These are phyloP conservation scores for Glycyrrhiza uralensis DNA, from an alignment of 306 rosid genomes.

Conservation along the genomic window DNA sequence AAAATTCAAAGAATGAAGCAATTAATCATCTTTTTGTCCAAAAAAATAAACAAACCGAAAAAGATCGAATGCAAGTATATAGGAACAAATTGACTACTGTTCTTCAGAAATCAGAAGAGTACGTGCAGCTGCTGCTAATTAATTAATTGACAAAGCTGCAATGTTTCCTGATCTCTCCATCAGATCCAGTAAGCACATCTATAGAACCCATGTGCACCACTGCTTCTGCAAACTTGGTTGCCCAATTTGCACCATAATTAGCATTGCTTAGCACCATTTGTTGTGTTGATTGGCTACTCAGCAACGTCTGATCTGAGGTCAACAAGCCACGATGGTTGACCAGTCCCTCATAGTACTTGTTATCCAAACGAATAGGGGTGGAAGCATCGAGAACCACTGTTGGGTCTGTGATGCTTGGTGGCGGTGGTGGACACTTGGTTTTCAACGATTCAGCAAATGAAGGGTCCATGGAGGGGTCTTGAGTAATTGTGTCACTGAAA, in stretches of 20 bases:
- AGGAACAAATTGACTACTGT: no score
- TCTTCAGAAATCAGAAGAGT: no score
- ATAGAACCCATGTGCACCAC: slow-evolving; percentile 36
- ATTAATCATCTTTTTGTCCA: no score
- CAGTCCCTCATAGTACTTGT: slow-evolving; percentile 13
- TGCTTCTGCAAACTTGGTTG: slow-evolving; percentile 23
- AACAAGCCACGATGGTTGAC: slow-evolving; percentile 24
- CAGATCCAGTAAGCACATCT: slow-evolving; percentile 21
- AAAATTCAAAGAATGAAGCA: no score
- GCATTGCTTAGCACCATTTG: slow-evolving; percentile 21
- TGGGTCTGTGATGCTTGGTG: neutral
- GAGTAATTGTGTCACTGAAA: neutral
- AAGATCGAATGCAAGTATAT: no score
- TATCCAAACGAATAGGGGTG: slow-evolving; percentile 27
- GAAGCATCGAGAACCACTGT: slow-evolving; percentile 11
- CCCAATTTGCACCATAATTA: slow-evolving; percentile 22
- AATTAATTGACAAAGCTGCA: slow-evolving; percentile 26
- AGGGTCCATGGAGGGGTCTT: slow-evolving; percentile 22
- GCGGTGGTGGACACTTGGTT: slow-evolving; percentile 14
- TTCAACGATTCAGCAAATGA: slow-evolving; percentile 14
- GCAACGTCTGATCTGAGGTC: slow-evolving; percentile 24
- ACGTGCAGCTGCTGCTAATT: no score
- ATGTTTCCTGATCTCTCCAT: slow-evolving; percentile 31
- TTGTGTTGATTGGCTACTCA: neutral
- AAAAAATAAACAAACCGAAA: no score